Conservation (phyloP, 2,329 filamentous ascomycete species). For the Zymoseptoria ardabiliae region DNA sequence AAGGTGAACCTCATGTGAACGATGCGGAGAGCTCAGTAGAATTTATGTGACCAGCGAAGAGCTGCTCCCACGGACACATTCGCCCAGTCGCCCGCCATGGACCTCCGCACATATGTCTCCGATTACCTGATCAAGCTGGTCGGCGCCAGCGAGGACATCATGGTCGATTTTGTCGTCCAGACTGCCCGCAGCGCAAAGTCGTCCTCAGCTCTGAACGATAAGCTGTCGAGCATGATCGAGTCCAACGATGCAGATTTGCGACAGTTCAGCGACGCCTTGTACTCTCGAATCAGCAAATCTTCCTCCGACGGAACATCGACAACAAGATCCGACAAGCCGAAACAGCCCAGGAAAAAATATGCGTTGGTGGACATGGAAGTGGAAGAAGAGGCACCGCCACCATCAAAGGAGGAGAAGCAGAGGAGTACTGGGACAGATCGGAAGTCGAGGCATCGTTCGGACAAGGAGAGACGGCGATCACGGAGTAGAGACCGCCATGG, state of each 20-base stretch:
- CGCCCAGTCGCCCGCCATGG: slow-evolving; percentile 22
- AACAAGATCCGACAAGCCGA: slow-evolving; percentile 17
- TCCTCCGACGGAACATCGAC: slow-evolving; percentile 17
- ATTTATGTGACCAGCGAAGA: not conserved
- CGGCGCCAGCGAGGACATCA: slow-evolving; percentile 49
- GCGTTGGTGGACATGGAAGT: slow-evolving; percentile 49
- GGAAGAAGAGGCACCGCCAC: slow-evolving; percentile 30
- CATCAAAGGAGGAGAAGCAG: slow-evolving; percentile 15
- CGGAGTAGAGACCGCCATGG: slow-evolving; percentile 34
- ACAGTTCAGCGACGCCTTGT: slow-evolving; percentile 43
- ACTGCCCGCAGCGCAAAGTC: slow-evolving; percentile 47
- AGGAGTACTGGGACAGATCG: slow-evolving; percentile 22
- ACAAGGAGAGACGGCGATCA: slow-evolving; percentile 30
- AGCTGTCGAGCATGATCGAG: slow-evolving; percentile 47
- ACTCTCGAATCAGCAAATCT: slow-evolving; percentile 27
- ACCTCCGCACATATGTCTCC: slow-evolving; percentile 34
- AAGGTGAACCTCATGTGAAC: not conserved
- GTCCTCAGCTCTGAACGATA: slow-evolving; percentile 41
- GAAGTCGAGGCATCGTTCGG: slow-evolving; percentile 33
- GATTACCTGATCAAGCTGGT: slow-evolving; percentile 47
- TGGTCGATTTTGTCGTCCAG: slow-evolving; percentile 51
- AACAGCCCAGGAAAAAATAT: slow-evolving; percentile 43
- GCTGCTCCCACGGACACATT: not conserved
- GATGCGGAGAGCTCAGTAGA: not conserved
- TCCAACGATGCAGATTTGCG: slow-evolving; percentile 39